Base-by-base conservation (phyloP, 208 protist species). In the Tetramitus jugosus region DNA sequence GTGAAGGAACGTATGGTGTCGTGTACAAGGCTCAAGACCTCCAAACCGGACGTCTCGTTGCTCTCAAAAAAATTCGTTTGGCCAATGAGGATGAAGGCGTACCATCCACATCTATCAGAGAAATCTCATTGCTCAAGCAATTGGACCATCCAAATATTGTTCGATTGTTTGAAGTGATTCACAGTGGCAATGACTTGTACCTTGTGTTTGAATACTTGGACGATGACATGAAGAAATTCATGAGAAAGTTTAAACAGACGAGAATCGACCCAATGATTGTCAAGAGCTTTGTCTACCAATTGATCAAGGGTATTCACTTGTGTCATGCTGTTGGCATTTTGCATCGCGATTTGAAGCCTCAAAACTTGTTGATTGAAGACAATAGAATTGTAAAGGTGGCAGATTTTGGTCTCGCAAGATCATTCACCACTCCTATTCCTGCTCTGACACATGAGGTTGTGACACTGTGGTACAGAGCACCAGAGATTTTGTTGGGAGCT, bases 161-260 rank as follows among this genome's bases (percentile, higher is more conserved):
- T 20, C 90, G 89, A 64, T 81, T 99, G 13, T 83, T 94, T 39
- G 95, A 98, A 80, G 94, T 98, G 10, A 94, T 95, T 42, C 93
- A 97, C 85, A 94, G 86, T 40, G 91, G 97, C 40, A 89, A 89
- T 60, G 93, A 93, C 43, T 87, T 99, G 17, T 96, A 92, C 4
- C 85, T 99, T 33, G 96, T 98, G 26, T 98, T 98, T 80, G 96
- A 99, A 86, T 98, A 92, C 83, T 81, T 97, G 37, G 93, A 98
- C 56, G 67, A 94, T 60, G 96, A 98, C 82, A 78, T 98, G 60
- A 97, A 97, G 82, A 96, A 97, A 82, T 98, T 93, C 79, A 86
- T 98, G 46, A 93, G 98, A 71, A 92, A 95, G n/a, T n/a, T n/a
- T 75, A 82, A 90, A 26, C 90, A 92, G 26, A 92, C 92, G 79